Conservation (phyloP, 768 basidiomycete genomes). For the Psilocybe subaeruginosa region DNA sequence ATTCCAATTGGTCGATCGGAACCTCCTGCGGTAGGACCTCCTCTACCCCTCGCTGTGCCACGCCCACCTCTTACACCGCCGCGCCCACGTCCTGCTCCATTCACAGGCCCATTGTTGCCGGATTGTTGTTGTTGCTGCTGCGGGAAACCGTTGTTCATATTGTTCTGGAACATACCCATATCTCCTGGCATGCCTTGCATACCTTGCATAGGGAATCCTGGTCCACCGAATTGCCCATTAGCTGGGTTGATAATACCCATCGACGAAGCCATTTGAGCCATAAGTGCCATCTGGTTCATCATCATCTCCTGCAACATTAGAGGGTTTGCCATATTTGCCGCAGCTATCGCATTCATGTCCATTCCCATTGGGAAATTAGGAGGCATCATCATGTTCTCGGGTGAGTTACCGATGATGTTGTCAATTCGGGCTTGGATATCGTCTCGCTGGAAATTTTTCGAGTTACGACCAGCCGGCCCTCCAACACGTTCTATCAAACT, state of each 20-base stretch:
- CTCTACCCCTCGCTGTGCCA: constrained; percentile 52
- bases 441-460: constrained; percentile 52
- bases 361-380: constrained; percentile 51
- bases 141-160: constrained; percentile 39
- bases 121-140: constrained; percentile 33
- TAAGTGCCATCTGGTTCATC: constrained; percentile 90
- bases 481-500: constrained; percentile 87
- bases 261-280: constrained; percentile 88
- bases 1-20: constrained; percentile 18
- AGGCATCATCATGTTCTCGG: constrained; percentile 57
- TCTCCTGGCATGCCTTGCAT: constrained; percentile 44
- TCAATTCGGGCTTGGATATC: constrained; percentile 82
- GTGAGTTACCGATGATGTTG: constrained; percentile 65
- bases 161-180: constrained; percentile 51
- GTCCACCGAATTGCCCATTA: constrained; percentile 56
- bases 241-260: constrained; percentile 77
- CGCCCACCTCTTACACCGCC: constrained; percentile 45
- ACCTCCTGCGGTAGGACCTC: constrained; percentile 38
- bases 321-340: constrained; percentile 60
- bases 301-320: constrained; percentile 86
- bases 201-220: constrained; percentile 63
- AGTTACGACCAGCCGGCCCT: constrained; percentile 45
- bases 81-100: constrained; percentile 42
- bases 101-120: constrained; percentile 23
- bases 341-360: constrained; percentile 64